Evolutionary conservation across 129 eudicot genomes (phyloP), one percentile per base, ranked within the genome.

Genomic region (Smallanthus sonchifolius): DNA sequence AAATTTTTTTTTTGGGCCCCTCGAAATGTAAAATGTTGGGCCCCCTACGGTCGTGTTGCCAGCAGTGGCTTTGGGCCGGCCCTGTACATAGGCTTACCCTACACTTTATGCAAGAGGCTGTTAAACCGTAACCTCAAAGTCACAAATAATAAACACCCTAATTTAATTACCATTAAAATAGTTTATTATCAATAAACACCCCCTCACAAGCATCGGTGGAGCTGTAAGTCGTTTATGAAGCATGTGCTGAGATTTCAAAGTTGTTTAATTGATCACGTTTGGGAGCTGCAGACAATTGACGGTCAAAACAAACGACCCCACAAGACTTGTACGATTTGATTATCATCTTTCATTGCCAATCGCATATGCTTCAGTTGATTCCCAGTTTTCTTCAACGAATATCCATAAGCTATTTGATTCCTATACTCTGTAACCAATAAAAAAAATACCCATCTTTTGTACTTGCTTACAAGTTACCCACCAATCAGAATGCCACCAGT

Each of bases 381-480:
- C 83, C 78, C 77, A 44, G 66, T 64, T 72, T 72, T 55, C 78
- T 52, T 54, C 68, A 79, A 52, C 74, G 78, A 79, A 79, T 79
- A 79, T 79, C 82, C 78, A 16, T 65, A 63, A 64, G 36, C 39
- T 39, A 51, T 19, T 72, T 48, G 54, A 78, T 69, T 69, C 71
- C 54, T 17, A 42, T 52, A 4, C 54, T 57, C 57, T 45, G 39
- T 43, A 11, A 55, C 14, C 36, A 40, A 67, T 56, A 45, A 63
- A 39, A 55, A 36, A 40, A 49, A 10, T n/a, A 2, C 24, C 28
- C 0, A 14, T 14, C 36, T 56, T 63, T 72, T 79, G 15, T 79
- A 79, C 83, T 72, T 72, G 52, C 78, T 79, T 79, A 64, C 83
- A 79, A 79, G 83, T 72, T 43, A 79, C 83, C 83, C 68, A 51